These are phyloP conservation scores for Dimargaris verticillata DNA, from an alignment of 192 early-diverging fungal species.

Conservation along the genomic window DNA sequence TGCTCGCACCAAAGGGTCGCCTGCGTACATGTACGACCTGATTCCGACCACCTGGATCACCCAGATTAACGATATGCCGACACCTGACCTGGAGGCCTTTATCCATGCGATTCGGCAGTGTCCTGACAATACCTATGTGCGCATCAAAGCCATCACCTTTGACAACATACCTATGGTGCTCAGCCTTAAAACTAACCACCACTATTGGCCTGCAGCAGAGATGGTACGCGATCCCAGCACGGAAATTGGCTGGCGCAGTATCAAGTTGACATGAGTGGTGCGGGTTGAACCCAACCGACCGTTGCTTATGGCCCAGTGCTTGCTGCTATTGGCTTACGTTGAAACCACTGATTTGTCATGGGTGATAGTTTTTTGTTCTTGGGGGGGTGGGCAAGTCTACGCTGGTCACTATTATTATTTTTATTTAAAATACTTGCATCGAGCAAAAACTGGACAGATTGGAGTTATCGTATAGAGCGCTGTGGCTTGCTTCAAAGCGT, in stretches of 20 bases:
- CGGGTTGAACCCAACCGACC: too few relatives aligned
- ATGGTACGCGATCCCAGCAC: constrained; percentile 29
- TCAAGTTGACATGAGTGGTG: neutral
- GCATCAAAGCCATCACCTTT: constrained; percentile 24
- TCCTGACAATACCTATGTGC: constrained; percentile 21
- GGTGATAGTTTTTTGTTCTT: too few relatives aligned
- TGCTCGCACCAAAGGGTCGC: constrained; percentile 40
- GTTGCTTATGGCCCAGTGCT: too few relatives aligned
- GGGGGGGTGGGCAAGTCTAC: too few relatives aligned
- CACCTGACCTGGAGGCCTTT: constrained; percentile 45
- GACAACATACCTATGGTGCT: constrained; percentile 43
- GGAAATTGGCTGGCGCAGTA: constrained; percentile 28
- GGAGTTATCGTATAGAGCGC: too few relatives aligned
- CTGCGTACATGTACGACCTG: constrained; percentile 34
- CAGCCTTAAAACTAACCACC: constrained; percentile 49
- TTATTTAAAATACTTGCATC: too few relatives aligned
- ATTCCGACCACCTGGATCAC: constrained; percentile 61
- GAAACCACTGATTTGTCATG: too few relatives aligned
- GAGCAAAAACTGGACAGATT: too few relatives aligned
- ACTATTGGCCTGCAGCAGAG: constrained; percentile 60
- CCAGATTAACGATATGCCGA: constrained; percentile 42
- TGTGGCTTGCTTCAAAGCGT: too few relatives aligned
- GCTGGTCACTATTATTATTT: too few relatives aligned
- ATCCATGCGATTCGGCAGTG: constrained; percentile 25
- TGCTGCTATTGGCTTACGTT: too few relatives aligned